Percentiles rank a stretch among this genome's conserved stretches.
Conservation (phyloP, 495 filamentous ascomycete genomes). For the Rusavskia elegans region DNA sequence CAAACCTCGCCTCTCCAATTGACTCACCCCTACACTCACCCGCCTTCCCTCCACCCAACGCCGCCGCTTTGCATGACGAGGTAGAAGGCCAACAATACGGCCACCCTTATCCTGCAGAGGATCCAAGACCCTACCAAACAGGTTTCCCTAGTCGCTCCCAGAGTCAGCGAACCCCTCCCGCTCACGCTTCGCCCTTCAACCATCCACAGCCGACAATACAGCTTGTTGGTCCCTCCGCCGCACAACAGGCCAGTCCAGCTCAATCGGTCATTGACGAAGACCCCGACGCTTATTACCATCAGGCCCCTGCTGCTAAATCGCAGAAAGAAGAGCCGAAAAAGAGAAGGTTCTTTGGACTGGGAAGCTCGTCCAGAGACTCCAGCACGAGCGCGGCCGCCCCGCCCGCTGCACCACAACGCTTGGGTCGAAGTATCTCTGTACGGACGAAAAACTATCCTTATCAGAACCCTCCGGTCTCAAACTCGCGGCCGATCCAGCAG, state of each 20-base stretch:
- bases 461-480: background rate
- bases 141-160: conserved; percentile 10
- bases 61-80: conserved; percentile 2
- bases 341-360: conserved; percentile 13
- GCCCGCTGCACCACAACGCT: conserved; percentile 1
- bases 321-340: conserved; percentile 12
- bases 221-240: conserved; percentile 10
- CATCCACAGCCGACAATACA: conserved; percentile 11
- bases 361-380: conserved; percentile 10
- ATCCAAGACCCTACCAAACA: conserved; percentile 3
- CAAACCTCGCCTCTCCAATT: conserved; percentile 1
- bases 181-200: conserved; percentile 3
- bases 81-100: conserved; percentile 4
- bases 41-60: conserved; percentile 7
- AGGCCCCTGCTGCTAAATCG: background rate
- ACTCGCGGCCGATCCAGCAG: conserved; percentile 4
- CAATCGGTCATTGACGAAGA: conserved; percentile 10
- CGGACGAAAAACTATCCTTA: conserved; percentile 7
- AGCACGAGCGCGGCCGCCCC: background rate
- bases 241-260: background rate
- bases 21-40: conserved; percentile 12
- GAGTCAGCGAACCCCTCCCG: conserved; percentile 9
- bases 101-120: conserved; percentile 7
- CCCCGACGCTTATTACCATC: conserved; percentile 13
- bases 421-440: conserved; percentile 14